Percentiles rank a stretch among this genome's conserved stretches.
Evolutionary conservation across 1,139 yeast species (phyloP).

Genomic region (Pichiaceae sp.): DNA sequence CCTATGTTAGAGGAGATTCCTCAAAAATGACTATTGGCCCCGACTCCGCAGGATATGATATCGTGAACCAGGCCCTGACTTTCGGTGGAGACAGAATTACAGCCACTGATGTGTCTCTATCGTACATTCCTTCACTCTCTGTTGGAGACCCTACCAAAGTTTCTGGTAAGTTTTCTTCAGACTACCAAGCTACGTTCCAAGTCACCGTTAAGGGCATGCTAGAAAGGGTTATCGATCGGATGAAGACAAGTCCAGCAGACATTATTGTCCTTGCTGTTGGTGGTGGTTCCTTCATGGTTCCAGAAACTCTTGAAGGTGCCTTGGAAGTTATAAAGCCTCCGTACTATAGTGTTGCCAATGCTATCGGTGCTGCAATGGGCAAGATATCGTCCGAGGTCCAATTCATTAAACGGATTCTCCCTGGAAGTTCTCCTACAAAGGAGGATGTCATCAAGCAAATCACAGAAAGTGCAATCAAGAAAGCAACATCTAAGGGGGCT

Average conservation of each 20-base stretch:
- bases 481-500: constrained; percentile 27
- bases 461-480: constrained; percentile 18
- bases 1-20: constrained; percentile 20
- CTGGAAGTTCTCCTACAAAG: constrained; percentile 16
- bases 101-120: constrained; percentile 23
- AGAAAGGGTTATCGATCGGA: constrained; percentile 23
- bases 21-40: constrained; percentile 23
- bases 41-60: constrained; percentile 27
- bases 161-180: constrained; percentile 5
- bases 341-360: constrained; percentile 26
- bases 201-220: constrained; percentile 17
- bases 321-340: constrained; percentile 25
- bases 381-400: constrained; percentile 22
- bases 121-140: constrained; percentile 4
- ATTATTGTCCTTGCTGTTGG: constrained; percentile 27
- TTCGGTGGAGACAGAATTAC: constrained; percentile 26
- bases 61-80: constrained; percentile 18
- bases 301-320: constrained; percentile 18
- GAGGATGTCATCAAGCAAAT: constrained; percentile 22
- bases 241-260: constrained; percentile 26
- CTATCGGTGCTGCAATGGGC: constrained; percentile 30
- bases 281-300: constrained; percentile 28
- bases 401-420: constrained; percentile 13
- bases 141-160: constrained; percentile 15
- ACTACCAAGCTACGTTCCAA: constrained; percentile 9